Evolutionary conservation across 192 early-diverging fungal genomes (phyloP), one percentile per base, ranked within the genome.

Genomic region (Lobosporangium transversale): DNA sequence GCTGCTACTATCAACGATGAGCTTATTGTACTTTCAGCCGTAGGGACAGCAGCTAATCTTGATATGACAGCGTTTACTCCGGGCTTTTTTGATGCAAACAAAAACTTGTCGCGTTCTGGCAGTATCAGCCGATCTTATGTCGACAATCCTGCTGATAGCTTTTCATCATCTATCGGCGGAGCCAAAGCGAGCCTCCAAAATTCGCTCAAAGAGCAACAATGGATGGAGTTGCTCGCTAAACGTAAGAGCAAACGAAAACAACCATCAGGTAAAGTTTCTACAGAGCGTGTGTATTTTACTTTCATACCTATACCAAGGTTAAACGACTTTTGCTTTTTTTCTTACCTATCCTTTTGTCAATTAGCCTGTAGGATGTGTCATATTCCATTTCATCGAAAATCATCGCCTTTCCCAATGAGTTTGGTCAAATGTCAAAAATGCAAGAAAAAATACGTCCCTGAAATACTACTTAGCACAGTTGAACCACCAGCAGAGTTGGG

Each of bases 401-500:
- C 87, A 15, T 85, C 89, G 9, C 87, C 90, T 1, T 92, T 90
- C 59, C 89, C 90, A 9, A 93, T 91, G 87, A 82, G 83, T 36
- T 82, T 88, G 47, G 79, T 84, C 29, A 87, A 84, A 45, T 94
- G 93, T 62, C 84, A 79, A 27, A 80, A 81, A 30, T 94, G 93
- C 76, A 83, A 88, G 55, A 88, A 85, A 48, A 89, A 89, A 37
- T 88, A 87, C 62, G 93, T 94, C 0, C 92, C 93, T 0, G 92
- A 94, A 61, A 80, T 94, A 17, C 33, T 91, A 11, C 69, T 94
- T 42, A 83, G 83, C 33, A 94, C 93, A 8, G 86, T 91, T 7
- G 92, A 94, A 40, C 84, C 91, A 21, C 92, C 91, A 29, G 66
- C 84, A 14, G 92, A 93, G 55, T 65, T 94, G 29, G 87, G 88